A percentile compares a stretch with the other conserved stretches of the same genome.
Evolutionary conservation across 2,329 filamentous ascomycete genomes (phyloP).

Genomic region (Fusarium sp.): DNA sequence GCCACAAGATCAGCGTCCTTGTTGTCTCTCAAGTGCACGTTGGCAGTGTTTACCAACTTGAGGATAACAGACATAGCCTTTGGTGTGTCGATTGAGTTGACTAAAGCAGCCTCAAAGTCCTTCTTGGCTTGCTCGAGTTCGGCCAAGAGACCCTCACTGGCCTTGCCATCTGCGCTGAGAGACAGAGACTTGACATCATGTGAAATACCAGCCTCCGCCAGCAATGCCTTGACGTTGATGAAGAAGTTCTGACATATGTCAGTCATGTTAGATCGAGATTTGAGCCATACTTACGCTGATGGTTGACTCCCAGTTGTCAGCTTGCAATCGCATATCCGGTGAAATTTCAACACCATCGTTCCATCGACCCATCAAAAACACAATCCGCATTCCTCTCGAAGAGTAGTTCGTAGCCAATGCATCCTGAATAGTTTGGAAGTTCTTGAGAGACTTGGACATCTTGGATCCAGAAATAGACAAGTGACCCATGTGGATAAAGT

Average conservation of each 20-base stretch:
- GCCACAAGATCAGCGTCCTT: conserved; percentile 58
- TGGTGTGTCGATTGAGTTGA: conserved; percentile 90
- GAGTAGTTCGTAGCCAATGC: conserved; percentile 79
- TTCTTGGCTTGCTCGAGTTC: conserved; percentile 65
- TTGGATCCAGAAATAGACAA: conserved; percentile 86
- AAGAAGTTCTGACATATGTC: conserved; percentile 64
- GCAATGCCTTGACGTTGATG: conserved; percentile 64
- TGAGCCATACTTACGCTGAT: conserved; percentile 65
- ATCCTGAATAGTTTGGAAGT: conserved; percentile 92
- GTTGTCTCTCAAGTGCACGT: conserved; percentile 65
- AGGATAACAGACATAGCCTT: conserved; percentile 81
- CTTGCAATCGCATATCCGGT: conserved; percentile 79
- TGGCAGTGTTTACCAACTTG: conserved; percentile 81
- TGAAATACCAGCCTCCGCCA: conserved; percentile 56
- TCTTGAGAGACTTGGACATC: conserved; percentile 96
- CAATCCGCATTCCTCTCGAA: conserved; percentile 80
- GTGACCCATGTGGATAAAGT: conserved; percentile 96
- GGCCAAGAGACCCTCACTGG: conserved; percentile 48
- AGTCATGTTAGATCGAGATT: conserved; percentile 6
- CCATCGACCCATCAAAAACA: conserved; percentile 90
- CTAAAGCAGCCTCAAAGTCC: conserved; percentile 69
- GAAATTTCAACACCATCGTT: conserved; percentile 93
- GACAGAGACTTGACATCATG: conserved; percentile 52
- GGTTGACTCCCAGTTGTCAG: conserved; percentile 82
- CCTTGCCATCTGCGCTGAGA: conserved; percentile 47